Evolutionary conservation across 495 filamentous ascomycete species (phyloP).

Genomic region (Aspergillus nanangensis): DNA sequence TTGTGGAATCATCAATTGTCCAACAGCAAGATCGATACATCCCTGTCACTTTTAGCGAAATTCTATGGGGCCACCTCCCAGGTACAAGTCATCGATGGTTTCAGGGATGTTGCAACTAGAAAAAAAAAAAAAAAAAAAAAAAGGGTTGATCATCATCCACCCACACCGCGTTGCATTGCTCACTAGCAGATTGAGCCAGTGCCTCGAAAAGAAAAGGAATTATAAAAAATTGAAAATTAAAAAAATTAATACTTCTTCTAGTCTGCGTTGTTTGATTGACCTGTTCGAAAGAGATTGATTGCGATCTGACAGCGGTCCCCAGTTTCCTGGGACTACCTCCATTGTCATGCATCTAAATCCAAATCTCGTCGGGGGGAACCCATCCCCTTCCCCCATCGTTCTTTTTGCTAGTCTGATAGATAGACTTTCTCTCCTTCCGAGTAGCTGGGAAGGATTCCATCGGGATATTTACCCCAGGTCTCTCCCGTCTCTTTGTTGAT

Average conservation of each 20-base stretch:
- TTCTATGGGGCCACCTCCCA: not conserved
- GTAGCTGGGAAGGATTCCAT: not conserved
- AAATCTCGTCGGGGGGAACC: slow-evolving; percentile 8
- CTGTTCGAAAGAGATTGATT: not conserved
- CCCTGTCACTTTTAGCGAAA: not conserved
- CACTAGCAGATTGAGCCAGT: too few relatives aligned
- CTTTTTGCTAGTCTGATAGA: slow-evolving; percentile 11
- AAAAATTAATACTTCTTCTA: not conserved
- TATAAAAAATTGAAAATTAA: not conserved
- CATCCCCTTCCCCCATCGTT: slow-evolving; percentile 3
- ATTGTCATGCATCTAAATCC: slow-evolving; percentile 13
- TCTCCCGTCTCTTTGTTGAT: not conserved
- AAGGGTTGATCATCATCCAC: too few relatives aligned
- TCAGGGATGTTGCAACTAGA: not conserved
- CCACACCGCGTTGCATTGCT: too few relatives aligned
- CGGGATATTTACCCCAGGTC: slow-evolving; percentile 2
- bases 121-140: not conserved
- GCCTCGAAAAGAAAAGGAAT: too few relatives aligned
- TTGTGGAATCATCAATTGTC: too few relatives aligned
- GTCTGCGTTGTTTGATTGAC: not conserved
- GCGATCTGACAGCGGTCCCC: not conserved
- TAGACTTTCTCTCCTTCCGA: slow-evolving; percentile 10
- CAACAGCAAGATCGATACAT: slow-evolving; percentile 3
- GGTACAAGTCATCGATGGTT: not conserved
- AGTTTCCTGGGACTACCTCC: not conserved